phyloP scores from a whole-genome alignment of 2,329 filamentous ascomycete species.

The Aspergillus ochraceoroseus region DNA sequence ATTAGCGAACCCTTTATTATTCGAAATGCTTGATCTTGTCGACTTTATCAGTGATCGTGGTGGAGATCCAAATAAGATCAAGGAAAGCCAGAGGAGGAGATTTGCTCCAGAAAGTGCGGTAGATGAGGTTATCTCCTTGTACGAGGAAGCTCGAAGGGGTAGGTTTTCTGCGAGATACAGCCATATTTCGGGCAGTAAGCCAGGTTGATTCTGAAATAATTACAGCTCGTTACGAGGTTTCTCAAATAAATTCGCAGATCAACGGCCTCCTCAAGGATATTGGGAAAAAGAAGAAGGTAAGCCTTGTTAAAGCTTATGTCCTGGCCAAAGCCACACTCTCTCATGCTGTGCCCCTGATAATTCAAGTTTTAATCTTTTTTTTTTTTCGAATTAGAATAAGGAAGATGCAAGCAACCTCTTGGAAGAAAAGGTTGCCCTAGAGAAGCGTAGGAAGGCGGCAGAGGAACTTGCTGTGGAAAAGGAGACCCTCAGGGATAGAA shows the following conservation, averaged over 20 bases:
- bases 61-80: conserved; percentile 85
- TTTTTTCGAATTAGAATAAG: conserved; percentile 58
- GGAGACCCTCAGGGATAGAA: conserved; percentile 65
- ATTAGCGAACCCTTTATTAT: neutral
- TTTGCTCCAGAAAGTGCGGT: conserved; percentile 76
- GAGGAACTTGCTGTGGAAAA: conserved; percentile 71
- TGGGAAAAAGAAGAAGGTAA: conserved; percentile 80
- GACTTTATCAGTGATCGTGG: conserved; percentile 83
- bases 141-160: conserved; percentile 78
- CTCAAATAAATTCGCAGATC: conserved; percentile 76
- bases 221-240: conserved; percentile 67
- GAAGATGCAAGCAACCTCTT: conserved; percentile 79
- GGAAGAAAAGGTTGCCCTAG: conserved; percentile 68
- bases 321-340: no score
- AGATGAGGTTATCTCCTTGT: conserved; percentile 83
- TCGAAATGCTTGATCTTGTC: conserved; percentile 66
- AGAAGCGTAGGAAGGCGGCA: conserved; percentile 75
- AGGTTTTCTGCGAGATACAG: conserved; percentile 24
- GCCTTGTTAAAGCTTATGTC: no score
- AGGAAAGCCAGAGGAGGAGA: conserved; percentile 81
- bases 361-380: no score
- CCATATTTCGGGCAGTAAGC: neutral
- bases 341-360: no score
- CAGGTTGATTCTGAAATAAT: conserved; percentile 4
- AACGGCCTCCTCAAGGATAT: conserved; percentile 89